Base-by-base conservation (phyloP, 192 early-diverging fungal genomes). In the Coemansia sp. region DNA sequence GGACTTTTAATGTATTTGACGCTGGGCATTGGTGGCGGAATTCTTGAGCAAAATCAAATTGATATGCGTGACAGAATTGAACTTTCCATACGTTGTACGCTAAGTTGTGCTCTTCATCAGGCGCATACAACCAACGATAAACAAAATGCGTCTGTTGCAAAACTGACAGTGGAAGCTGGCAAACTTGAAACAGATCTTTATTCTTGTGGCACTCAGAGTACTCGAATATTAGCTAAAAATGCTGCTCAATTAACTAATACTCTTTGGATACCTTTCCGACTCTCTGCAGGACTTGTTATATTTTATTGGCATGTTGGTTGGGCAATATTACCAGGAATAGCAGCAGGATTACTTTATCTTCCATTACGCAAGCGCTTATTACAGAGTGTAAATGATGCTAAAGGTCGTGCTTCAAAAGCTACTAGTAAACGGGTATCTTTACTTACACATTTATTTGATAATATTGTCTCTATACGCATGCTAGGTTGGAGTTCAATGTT, bases 271-370 rank as follows among this genome's bases (percentile, higher is more conserved):
- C 77, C 77, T 0, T 17, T 71, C n/a, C 64, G 77, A 3, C 61
- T 80, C 5, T 5, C 36, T 0, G 64, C 57, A 0, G 69, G 72
- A 0, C 53, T 75, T 1, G 74, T 65, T 19, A 66, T 80, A 7
- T 80, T 80, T 23, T 75, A 80, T 30, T 17, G 65, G 1, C 77
- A 80, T 17, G 69, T 80, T 9, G 77, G 77, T 14, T 80, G 77
- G 72, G 68, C 72, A 0, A 54, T 75, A 2, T 21, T 54, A 0
- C 67, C 77, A 0, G 77, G 77, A 11, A 59, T 75, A 0, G 61
- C 59, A 6, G 62, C 56, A 2, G 58, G 63, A 0, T 36, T 75
- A 3, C 23, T 71, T 0, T 80, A 80, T 56, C 56, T 75, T 5
- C 77, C 77, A 0, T 4, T 74, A 7, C 77, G 77, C 65, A 61